Percentiles rank a stretch among this genome's conserved stretches.
These are phyloP conservation scores for Hypoxylon sp. DNA, from an alignment of 2,329 filamentous ascomycete species.

Conservation along the genomic window DNA sequence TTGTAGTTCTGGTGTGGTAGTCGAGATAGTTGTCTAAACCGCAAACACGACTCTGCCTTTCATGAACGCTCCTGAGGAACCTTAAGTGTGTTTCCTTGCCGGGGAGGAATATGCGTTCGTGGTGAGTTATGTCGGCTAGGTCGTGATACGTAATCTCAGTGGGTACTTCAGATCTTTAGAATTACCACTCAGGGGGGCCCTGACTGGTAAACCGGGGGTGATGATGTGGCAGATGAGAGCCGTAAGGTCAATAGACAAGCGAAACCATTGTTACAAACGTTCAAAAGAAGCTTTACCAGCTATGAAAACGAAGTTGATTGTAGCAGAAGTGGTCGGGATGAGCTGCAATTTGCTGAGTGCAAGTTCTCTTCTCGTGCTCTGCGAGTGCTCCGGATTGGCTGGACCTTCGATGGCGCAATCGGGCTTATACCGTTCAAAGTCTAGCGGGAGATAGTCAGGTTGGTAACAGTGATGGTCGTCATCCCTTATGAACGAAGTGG, in stretches of 20 bases:
- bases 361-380: conserved; percentile 1
- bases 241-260: conserved; percentile 5
- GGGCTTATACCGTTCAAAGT: conserved; percentile 35
- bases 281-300: conserved; percentile 10
- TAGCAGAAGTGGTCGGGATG: conserved; percentile 7
- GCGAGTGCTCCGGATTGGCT: conserved; percentile 25
- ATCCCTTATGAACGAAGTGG: conserved; percentile 4
- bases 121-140: too few species aligned
- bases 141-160: conserved; percentile 8
- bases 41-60: conserved; percentile 17
- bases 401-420: conserved; percentile 44
- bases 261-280: conserved; percentile 14
- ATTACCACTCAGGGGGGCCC: conserved; percentile 19
- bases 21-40: neutral
- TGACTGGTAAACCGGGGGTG: conserved; percentile 6
- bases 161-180: conserved; percentile 23
- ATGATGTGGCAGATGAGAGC: conserved; percentile 5
- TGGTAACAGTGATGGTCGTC: conserved; percentile 2
- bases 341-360: conserved; percentile 12
- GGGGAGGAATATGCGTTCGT: conserved; percentile 2
- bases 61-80: neutral
- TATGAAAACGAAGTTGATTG: conserved; percentile 9
- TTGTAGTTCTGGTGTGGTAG: conserved; percentile 14
- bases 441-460: conserved; percentile 30
- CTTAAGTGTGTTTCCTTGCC: neutral